phyloP scores from a whole-genome alignment of 441 rosid genomes.

The Rhodomyrtus psidioides region DNA sequence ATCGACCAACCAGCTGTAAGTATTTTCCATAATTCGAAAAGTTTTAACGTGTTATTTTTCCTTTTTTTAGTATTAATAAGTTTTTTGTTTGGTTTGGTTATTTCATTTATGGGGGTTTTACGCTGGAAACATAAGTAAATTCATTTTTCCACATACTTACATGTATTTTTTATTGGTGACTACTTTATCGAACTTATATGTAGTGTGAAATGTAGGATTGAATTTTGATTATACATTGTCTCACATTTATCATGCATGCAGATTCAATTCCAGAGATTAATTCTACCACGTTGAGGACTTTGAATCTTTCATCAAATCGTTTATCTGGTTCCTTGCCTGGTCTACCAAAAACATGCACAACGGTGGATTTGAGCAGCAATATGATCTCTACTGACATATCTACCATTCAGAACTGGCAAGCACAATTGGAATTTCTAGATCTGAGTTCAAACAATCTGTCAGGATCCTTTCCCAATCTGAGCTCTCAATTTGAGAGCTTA shows the following conservation, averaged over 20 bases:
- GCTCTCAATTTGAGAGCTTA: conserved; percentile 42
- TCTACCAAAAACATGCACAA: conserved; percentile 28
- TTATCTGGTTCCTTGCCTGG: conserved; percentile 69
- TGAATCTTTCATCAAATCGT: conserved; percentile 76
- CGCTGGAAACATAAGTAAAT: not conserved
- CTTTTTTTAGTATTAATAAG: not conserved
- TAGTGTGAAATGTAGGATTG: not conserved
- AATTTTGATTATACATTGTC: not conserved
- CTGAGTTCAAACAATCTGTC: conserved; percentile 77
- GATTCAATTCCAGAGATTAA: conserved; percentile 53
- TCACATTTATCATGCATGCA: conserved; percentile 21
- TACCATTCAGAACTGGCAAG: conserved; percentile 54
- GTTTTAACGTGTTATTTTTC: not conserved
- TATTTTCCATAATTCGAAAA: not conserved
- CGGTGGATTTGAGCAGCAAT: conserved; percentile 72
- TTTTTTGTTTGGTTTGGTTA: not conserved
- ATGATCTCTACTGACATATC: conserved; percentile 55
- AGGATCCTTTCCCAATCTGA: conserved; percentile 57
- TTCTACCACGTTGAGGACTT: conserved; percentile 48
- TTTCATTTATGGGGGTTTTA: not conserved
- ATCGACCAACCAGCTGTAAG: not conserved
- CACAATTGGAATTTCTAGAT: conserved; percentile 59
- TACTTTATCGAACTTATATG: not conserved
- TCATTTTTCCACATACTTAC: not conserved
- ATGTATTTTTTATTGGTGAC: not conserved